Conservation (phyloP, 768 basidiomycete genomes). For the Galerina sulciceps region DNA sequence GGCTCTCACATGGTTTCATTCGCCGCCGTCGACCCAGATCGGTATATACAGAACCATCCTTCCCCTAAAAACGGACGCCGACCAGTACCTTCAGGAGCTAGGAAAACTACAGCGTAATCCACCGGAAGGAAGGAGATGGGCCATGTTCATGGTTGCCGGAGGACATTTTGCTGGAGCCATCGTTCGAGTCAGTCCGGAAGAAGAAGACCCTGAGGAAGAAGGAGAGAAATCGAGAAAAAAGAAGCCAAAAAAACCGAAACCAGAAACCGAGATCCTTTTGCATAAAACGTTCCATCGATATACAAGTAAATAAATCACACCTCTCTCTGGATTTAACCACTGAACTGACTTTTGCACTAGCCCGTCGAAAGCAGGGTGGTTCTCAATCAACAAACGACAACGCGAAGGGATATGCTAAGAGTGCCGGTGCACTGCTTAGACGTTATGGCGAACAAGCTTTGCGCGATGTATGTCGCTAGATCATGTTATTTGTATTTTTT, state of each 20-base stretch:
- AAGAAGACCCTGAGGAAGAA: conserved; percentile 46
- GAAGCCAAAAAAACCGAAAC: conserved; percentile 67
- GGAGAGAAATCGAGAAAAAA: conserved; percentile 49
- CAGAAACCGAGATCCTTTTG: conserved; percentile 79
- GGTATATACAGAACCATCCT: conserved; percentile 86
- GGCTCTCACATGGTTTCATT: conserved; percentile 90
- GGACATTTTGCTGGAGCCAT: conserved; percentile 98
- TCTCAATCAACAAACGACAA: conserved; percentile 93
- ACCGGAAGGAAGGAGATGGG: conserved; percentile 77
- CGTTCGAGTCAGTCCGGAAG: conserved; percentile 64
- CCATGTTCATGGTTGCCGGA: conserved; percentile 95
- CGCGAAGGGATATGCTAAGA: conserved; percentile 89
- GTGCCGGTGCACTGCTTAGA: conserved; percentile 91
- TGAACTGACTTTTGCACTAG: conserved; percentile 43
- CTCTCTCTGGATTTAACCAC: not conserved
- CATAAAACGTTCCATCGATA: conserved; percentile 99
- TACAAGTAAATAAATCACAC: conserved; percentile 70
- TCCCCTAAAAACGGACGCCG: conserved; percentile 47
- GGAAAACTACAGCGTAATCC: conserved; percentile 62
- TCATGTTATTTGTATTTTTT: not conserved
- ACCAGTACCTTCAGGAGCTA: conserved; percentile 62
- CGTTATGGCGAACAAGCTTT: conserved; percentile 95
- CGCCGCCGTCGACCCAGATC: conserved; percentile 84
- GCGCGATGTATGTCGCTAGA: conserved; percentile 66
- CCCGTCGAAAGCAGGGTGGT: conserved; percentile 96